Evolutionary conservation across 1,284 basidiomycete species (phyloP).

Genomic region (Sporisorium reilianum): DNA sequence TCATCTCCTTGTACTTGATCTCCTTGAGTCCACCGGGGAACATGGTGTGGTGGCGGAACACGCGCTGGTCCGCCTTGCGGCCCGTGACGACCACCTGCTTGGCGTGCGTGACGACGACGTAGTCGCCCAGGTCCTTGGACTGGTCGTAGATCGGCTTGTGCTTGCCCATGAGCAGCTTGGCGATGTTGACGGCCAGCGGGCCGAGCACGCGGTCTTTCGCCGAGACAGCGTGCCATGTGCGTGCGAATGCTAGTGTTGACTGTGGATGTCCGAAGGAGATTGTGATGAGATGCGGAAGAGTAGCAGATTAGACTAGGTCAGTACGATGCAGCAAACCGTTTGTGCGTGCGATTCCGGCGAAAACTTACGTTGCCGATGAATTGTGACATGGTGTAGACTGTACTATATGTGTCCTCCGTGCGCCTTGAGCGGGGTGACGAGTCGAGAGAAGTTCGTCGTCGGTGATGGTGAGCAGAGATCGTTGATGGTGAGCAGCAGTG

Average conservation of each 20-base stretch:
- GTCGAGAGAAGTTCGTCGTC: not conserved
- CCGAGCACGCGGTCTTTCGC: slow-evolving; percentile 90
- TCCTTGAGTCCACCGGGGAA: slow-evolving; percentile 90
- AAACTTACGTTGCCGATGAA: slow-evolving; percentile 50
- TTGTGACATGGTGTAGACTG: slow-evolving; percentile 45
- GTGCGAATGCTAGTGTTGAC: slow-evolving; percentile 91
- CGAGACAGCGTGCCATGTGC: slow-evolving; percentile 95
- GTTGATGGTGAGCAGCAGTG: slow-evolving; percentile 11
- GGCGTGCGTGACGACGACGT: slow-evolving; percentile 94
- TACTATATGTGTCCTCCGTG: not conserved
- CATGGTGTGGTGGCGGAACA: slow-evolving; percentile 91
- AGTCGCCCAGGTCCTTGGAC: slow-evolving; percentile 77
- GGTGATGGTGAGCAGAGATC: slow-evolving; percentile 12
- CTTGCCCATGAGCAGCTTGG: slow-evolving; percentile 96
- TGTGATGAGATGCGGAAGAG: not conserved
- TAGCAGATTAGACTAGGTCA: slow-evolving; percentile 8
- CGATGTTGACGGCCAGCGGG: slow-evolving; percentile 92
- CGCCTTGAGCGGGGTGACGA: not conserved
- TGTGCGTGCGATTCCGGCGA: not conserved
- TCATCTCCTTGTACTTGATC: slow-evolving; percentile 64
- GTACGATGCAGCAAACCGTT: not conserved
- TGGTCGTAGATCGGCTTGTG: slow-evolving; percentile 98
- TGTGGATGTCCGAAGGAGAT: slow-evolving; percentile 67
- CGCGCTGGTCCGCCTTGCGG: slow-evolving; percentile 84
- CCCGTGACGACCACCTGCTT: slow-evolving; percentile 87